Conservation (phyloP, 345 rosid genomes). For the Brassica juncea region DNA sequence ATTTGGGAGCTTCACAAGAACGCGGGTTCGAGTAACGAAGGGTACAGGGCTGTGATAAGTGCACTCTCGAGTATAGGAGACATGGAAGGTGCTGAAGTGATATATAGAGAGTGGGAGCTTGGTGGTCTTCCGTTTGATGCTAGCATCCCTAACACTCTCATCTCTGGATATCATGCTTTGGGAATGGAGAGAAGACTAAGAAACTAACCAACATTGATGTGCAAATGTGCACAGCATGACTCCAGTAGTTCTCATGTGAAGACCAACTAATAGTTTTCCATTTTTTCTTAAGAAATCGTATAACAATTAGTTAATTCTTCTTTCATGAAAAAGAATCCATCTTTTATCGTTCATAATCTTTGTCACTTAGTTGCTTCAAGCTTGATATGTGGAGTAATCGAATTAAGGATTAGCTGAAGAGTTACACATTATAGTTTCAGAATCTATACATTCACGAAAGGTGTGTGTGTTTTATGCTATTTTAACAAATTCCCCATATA, state of each 20-base stretch:
- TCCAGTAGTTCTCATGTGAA: neutral
- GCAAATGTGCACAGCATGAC: neutral
- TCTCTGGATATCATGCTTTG: constrained; percentile 15
- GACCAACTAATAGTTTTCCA: neutral
- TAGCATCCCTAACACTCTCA: constrained; percentile 9
- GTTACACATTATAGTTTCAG: neutral
- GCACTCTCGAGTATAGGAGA: constrained; percentile 20
- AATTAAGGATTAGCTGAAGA: neutral
- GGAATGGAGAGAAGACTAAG: constrained; percentile 4
- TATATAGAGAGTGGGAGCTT: constrained; percentile 28
- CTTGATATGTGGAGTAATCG: neutral
- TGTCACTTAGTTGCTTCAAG: neutral
- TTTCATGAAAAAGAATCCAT: neutral
- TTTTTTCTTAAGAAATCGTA: neutral
- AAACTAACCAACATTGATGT: neutral
- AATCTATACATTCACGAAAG: neutral
- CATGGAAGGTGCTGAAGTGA: constrained; percentile 22
- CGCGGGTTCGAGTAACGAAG: constrained; percentile 12
- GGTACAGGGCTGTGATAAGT: constrained; percentile 14
- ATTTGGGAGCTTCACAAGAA: constrained; percentile 28
- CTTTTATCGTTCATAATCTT: neutral
- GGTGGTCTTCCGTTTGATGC: constrained; percentile 8
- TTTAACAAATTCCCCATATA: neutral
- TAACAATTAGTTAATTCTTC: neutral
- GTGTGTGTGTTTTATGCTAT: neutral